Evolutionary conservation across 129 eudicot genomes (phyloP), one percentile per base, ranked within the genome.

Genomic region (Oenanthe sinensis): DNA sequence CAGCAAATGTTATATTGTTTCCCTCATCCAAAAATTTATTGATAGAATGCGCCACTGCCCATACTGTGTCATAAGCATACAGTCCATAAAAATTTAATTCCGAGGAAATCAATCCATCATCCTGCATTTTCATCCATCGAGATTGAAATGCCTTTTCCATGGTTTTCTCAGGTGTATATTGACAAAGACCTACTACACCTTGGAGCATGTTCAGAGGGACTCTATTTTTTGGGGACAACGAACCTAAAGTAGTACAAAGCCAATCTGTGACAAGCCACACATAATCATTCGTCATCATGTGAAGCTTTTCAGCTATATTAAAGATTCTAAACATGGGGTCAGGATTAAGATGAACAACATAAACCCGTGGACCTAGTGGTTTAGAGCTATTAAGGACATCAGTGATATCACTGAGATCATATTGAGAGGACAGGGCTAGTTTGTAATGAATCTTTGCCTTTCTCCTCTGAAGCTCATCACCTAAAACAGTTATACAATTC

Each of bases 361-460:
- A 88, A 77, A 88, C 91, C 47, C 91, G 91, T 67, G 91, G 91
- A n/a, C 89, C 91, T 73, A 83, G 80, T 42, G 86, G 85, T 81
- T 81, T 83, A 2, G 91, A 85, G 1, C 76, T 48, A 77, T 88
- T 88, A 20, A 88, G 89, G 65, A 88, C 81, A 36, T 85, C 69
- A 5, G 74, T 77, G 76, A 88, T 48, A 79, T 85, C 87, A n/a
- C 42, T 63, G 48, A 81, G 48, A 75, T 82, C 71, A 80, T 71
- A 77, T 28, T 85, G 68, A 82, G 79, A 68, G 2, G 92, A 90
- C 69, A 89, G 82, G 36, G 84, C 74, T 37, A 86, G 69, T 80
- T 86, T 89, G 77, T 80, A 89, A 50, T 82, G 71, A 76, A 89
- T 89, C 78, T 82, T 86, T 77, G 85, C 85, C 77, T 39, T 79